Conservation (phyloP, 169 alveolate genomes). For the Plasmodium ovale region DNA sequence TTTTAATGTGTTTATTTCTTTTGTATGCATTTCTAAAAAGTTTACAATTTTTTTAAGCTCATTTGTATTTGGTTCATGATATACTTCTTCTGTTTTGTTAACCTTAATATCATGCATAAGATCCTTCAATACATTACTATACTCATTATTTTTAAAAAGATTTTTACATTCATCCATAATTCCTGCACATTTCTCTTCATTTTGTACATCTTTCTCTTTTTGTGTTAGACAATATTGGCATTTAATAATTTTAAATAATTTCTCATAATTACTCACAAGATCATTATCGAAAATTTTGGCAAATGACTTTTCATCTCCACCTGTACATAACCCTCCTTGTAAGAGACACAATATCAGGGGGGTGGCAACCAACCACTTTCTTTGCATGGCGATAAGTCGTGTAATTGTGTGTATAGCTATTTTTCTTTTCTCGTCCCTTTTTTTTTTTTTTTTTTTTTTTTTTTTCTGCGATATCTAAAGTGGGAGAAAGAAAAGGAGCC, state of each 20-base stretch:
- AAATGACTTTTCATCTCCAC: background rate
- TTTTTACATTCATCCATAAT: conserved; percentile 34
- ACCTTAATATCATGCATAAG: conserved; percentile 1
- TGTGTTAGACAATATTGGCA: conserved; percentile 44
- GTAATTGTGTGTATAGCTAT: too few relatives aligned
- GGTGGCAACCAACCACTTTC: too few relatives aligned
- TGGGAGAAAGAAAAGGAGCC: too few relatives aligned
- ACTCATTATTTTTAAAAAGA: conserved; percentile 1
- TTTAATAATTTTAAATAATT: conserved; percentile 22
- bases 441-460: too few relatives aligned
- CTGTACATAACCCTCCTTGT: too few relatives aligned
- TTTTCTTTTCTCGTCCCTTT: too few relatives aligned
- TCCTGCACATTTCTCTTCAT: conserved; percentile 1
- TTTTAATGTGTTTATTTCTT: conserved; percentile 3
- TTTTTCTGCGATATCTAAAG: too few relatives aligned
- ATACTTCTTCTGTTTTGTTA: background rate
- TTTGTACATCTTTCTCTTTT: background rate
- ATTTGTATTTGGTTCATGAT: conserved; percentile 1
- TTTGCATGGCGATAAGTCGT: too few relatives aligned
- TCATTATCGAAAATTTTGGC: background rate
- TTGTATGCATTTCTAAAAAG: conserved; percentile 15
- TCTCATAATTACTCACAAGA: conserved; percentile 45
- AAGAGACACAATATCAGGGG: too few relatives aligned
- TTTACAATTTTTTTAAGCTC: conserved; percentile 29
- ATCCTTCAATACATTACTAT: background rate